A percentile compares a stretch with the other conserved stretches of the same genome.
These are phyloP conservation scores for Pseudozyma tsukubaensis DNA, from an alignment of 1,284 basidiomycete genomes.

Conservation along the genomic window DNA sequence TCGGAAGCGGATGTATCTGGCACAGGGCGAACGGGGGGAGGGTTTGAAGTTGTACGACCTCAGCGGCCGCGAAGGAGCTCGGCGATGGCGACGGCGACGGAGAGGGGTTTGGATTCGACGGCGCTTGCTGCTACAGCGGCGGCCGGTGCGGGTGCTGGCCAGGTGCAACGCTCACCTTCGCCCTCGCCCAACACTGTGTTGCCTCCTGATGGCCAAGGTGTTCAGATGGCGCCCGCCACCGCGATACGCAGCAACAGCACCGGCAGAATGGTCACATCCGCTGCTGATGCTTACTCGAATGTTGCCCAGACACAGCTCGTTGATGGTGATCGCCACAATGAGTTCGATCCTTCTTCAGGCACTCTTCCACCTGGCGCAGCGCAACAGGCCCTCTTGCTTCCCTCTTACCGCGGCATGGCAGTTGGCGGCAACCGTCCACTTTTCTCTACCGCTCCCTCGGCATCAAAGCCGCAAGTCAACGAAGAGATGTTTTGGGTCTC, in stretches of 20 bases:
- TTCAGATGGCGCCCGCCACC: no score
- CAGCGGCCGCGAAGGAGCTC: constrained; percentile 32
- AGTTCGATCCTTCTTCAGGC: constrained; percentile 32
- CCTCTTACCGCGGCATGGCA: constrained; percentile 25
- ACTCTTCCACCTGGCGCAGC: constrained; percentile 41
- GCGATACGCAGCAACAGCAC: background rate
- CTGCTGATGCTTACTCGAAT: constrained; percentile 33
- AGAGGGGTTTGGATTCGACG: constrained; percentile 34
- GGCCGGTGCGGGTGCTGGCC: constrained; percentile 1
- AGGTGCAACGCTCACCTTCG: constrained; percentile 12
- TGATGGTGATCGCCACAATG: constrained; percentile 3
- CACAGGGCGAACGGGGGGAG: constrained; percentile 19
- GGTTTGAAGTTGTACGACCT: constrained; percentile 56
- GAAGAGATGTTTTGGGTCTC: constrained; percentile 52
- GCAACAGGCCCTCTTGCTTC: constrained; percentile 36
- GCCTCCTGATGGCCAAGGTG: background rate
- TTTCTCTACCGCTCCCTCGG: constrained; percentile 4
- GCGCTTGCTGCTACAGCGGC: constrained; percentile 27
- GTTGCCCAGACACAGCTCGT: background rate
- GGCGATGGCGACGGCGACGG: constrained; percentile 14
- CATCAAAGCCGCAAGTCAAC: constrained; percentile 21
- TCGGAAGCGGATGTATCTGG: constrained; percentile 34
- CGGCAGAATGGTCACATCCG: constrained; percentile 13
- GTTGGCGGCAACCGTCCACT: constrained; percentile 1
- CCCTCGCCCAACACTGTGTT: constrained; percentile 14